Percentiles rank a stretch among this genome's conserved stretches.
phyloP scores from a whole-genome alignment of 768 basidiomycete species.

The Amanita jacksonii region DNA sequence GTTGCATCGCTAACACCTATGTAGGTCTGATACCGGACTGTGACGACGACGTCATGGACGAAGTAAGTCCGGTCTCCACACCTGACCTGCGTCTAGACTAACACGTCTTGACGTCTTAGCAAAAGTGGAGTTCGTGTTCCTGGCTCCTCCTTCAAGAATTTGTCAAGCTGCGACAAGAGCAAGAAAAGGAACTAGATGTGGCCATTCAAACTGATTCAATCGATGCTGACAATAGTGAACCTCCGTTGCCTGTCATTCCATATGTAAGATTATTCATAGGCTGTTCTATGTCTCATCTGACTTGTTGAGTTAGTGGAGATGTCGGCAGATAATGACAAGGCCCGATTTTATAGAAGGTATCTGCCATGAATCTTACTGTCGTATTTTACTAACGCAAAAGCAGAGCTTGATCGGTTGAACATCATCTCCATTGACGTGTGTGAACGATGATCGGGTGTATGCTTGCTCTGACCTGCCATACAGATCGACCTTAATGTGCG shows the following conservation, averaged over 20 bases:
- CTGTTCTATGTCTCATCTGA: constrained; percentile 2
- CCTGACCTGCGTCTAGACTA: not conserved
- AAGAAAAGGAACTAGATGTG: constrained; percentile 33
- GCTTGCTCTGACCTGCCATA: too few relatives aligned
- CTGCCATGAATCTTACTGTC: not conserved
- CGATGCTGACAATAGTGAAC: constrained; percentile 24
- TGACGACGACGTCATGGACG: constrained; percentile 87
- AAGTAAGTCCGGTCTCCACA: constrained; percentile 33
- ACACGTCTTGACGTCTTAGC: constrained; percentile 24
- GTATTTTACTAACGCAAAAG: not conserved
- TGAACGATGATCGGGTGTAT: constrained; percentile 9
- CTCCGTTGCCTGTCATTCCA: constrained; percentile 54
- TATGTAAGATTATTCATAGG: constrained; percentile 31
- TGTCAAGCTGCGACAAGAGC: constrained; percentile 47
- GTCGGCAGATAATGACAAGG: constrained; percentile 76
- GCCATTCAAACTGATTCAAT: constrained; percentile 26
- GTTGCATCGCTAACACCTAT: not conserved
- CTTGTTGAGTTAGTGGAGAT: constrained; percentile 38
- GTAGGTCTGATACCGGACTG: constrained; percentile 64
- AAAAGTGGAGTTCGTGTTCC: constrained; percentile 78
- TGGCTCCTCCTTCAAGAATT: constrained; percentile 73
- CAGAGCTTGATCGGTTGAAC: constrained; percentile 58
- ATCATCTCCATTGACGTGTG: constrained; percentile 74
- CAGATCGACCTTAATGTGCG: constrained; percentile 69
- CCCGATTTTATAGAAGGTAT: constrained; percentile 76